These are phyloP conservation scores for Pythium monospermum DNA, from an alignment of 352 stramenopile species.

Conservation along the genomic window DNA sequence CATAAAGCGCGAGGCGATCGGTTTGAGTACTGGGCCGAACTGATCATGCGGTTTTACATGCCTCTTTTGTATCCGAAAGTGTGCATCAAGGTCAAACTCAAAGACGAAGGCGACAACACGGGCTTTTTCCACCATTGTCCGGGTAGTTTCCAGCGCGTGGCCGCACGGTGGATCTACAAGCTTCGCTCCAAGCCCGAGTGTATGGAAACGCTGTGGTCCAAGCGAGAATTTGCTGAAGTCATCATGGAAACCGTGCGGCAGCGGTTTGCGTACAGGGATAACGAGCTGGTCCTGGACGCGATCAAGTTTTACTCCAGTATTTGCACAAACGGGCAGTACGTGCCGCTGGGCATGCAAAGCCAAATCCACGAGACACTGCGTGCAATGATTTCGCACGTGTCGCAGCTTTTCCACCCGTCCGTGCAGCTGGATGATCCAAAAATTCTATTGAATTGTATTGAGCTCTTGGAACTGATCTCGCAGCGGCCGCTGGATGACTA, in stretches of 20 bases:
- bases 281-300: conserved; percentile 76
- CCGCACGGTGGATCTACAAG: conserved; percentile 85
- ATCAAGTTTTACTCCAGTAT: conserved; percentile 87
- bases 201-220: conserved; percentile 78
- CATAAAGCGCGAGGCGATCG: conserved; percentile 49
- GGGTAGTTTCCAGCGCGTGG: conserved; percentile 81
- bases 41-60: conserved; percentile 91
- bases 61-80: conserved; percentile 83
- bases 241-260: conserved; percentile 86
- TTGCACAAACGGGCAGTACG: conserved; percentile 69
- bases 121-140: conserved; percentile 87
- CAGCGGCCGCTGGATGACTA: conserved; percentile 81
- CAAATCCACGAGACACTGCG: conserved; percentile 81
- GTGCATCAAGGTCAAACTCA: conserved; percentile 80
- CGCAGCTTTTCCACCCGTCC: conserved; percentile 82
- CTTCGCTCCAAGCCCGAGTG: conserved; percentile 72
- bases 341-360: conserved; percentile 67
- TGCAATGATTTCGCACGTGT: conserved; percentile 86
- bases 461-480: conserved; percentile 80
- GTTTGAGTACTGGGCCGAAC: conserved; percentile 82
- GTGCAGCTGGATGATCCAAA: conserved; percentile 81
- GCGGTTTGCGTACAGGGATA: conserved; percentile 80
- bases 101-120: conserved; percentile 72
- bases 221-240: conserved; percentile 75
- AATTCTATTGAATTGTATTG: conserved; percentile 80